Conservation (phyloP, 2,329 filamentous ascomycete species). For the Fusarium dimerum region DNA sequence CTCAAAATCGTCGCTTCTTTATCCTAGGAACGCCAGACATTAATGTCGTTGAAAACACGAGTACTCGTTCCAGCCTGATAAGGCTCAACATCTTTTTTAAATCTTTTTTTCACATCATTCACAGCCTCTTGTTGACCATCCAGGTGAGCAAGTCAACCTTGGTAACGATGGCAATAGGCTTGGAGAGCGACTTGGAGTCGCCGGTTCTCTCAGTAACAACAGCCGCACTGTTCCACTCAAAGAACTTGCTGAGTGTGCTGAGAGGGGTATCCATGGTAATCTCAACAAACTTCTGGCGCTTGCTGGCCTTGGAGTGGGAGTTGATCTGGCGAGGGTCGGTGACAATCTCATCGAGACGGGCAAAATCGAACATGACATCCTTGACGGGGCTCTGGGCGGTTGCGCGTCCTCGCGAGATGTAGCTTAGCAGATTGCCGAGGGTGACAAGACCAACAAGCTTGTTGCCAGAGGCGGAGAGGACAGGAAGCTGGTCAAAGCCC, state of each 20-base stretch:
- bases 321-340: constrained; percentile 77
- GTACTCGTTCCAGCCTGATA: constrained; percentile 31
- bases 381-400: constrained; percentile 71
- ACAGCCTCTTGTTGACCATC: constrained; percentile 69
- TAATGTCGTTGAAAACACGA: constrained; percentile 35
- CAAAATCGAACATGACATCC: constrained; percentile 97
- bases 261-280: constrained; percentile 91
- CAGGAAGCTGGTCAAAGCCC: constrained; percentile 95
- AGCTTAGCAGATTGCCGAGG: constrained; percentile 89
- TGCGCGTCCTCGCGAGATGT: constrained; percentile 82
- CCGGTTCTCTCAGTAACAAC: constrained; percentile 79
- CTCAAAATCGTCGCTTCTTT: constrained; percentile 19
- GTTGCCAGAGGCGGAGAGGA: constrained; percentile 68
- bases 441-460: constrained; percentile 91
- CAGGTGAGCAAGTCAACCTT: constrained; percentile 95
- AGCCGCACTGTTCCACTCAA: constrained; percentile 97
- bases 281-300: constrained; percentile 79
- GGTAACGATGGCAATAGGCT: constrained; percentile 87
- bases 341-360: constrained; percentile 81
- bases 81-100: constrained; percentile 4
- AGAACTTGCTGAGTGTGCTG: constrained; percentile 82
- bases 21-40: constrained; percentile 33
- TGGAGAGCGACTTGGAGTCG: constrained; percentile 59
- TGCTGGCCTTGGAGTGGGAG: constrained; percentile 37
- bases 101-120: constrained; percentile 5